phyloP scores from a whole-genome alignment of 352 stramenopile species.

The Pythium brachiatum region DNA sequence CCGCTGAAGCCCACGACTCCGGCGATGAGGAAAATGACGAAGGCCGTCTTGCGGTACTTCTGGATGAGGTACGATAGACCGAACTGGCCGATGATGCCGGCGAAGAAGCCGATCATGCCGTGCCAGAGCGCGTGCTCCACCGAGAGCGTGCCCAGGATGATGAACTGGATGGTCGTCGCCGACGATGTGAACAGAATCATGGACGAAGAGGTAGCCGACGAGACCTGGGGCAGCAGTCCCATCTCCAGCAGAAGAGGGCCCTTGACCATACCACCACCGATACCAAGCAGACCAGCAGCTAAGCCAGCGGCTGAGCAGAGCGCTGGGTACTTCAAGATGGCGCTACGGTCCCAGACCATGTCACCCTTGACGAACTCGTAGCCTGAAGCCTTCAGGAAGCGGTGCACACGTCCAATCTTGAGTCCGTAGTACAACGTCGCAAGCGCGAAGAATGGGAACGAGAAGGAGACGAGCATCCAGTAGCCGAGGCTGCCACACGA shows the following conservation, averaged over 20 bases:
- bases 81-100: conserved; percentile 90
- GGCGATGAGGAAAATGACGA: conserved; percentile 78
- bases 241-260: conserved; percentile 89
- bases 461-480: conserved; percentile 55
- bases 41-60: conserved; percentile 84
- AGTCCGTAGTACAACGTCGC: conserved; percentile 75
- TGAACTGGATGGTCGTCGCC: conserved; percentile 94
- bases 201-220: conserved; percentile 84
- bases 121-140: conserved; percentile 90
- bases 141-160: conserved; percentile 91
- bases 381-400: conserved; percentile 54
- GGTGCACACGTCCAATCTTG: conserved; percentile 63
- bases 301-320: conserved; percentile 71
- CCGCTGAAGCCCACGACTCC: conserved; percentile 71
- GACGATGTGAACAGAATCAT: conserved; percentile 96
- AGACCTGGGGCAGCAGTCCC: conserved; percentile 84
- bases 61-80: conserved; percentile 90
- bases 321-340: conserved; percentile 83
- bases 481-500: conserved; percentile 64
- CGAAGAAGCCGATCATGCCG: conserved; percentile 89
- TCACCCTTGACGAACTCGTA: conserved; percentile 96
- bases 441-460: conserved; percentile 68
- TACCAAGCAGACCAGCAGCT: conserved; percentile 75
- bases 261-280: conserved; percentile 91
- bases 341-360: conserved; percentile 91